Evolutionary conservation across 2,329 filamentous ascomycete species (phyloP).

Genomic region (Calonectria pteridis): DNA sequence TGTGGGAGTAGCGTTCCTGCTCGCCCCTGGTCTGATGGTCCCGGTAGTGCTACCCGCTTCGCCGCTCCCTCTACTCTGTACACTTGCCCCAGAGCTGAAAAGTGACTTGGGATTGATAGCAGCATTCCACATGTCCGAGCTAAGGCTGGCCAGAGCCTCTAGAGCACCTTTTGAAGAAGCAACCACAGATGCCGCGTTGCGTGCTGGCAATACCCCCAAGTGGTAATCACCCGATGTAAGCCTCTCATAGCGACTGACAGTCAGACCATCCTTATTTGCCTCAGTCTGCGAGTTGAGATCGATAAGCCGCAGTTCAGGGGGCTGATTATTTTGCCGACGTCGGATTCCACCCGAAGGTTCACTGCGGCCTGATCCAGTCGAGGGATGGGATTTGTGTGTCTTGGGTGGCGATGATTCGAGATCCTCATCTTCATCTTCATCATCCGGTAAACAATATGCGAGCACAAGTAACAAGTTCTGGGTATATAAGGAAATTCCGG

Average conservation of each 20-base stretch:
- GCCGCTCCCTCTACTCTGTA: constrained; percentile 71
- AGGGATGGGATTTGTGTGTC: constrained; percentile 57
- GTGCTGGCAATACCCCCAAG: constrained; percentile 84
- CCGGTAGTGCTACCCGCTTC: constrained; percentile 59
- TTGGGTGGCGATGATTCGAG: constrained; percentile 43
- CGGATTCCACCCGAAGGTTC: constrained; percentile 75
- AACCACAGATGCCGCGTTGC: constrained; percentile 72
- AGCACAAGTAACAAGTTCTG: constrained; percentile 91
- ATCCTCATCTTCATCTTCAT: constrained; percentile 69
- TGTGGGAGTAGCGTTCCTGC: constrained; percentile 47
- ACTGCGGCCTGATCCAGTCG: constrained; percentile 63
- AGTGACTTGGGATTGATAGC: constrained; percentile 89
- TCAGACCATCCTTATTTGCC: constrained; percentile 87
- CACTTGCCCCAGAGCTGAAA: constrained; percentile 88
- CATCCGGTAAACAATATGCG: constrained; percentile 85
- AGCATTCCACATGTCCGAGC: constrained; percentile 88
- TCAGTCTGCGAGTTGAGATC: constrained; percentile 89
- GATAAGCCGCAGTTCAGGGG: constrained; percentile 91
- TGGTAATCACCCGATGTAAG: constrained; percentile 94
- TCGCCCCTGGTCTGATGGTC: constrained; percentile 44
- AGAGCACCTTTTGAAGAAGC: constrained; percentile 79
- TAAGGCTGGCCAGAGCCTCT: constrained; percentile 79
- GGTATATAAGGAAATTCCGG: constrained; percentile 96
- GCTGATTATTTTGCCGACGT: constrained; percentile 81
- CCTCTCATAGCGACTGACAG: constrained; percentile 87